Evolutionary conservation across 164 flowering plant genomes (phyloP).

Genomic region (Protea cynaroides): DNA sequence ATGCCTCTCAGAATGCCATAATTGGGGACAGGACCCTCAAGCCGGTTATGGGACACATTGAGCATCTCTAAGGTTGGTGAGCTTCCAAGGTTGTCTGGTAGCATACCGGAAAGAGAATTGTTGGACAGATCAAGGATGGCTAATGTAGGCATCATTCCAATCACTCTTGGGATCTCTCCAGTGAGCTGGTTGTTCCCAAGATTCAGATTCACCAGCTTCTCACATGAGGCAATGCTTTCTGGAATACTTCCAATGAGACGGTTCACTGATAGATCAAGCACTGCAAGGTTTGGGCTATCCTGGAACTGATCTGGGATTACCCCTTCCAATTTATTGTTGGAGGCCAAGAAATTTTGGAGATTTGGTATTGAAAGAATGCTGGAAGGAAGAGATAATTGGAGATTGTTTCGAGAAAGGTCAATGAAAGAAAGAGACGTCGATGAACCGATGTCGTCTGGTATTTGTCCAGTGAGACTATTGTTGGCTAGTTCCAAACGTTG

Average conservation of each 20-base stretch:
- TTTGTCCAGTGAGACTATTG: constrained; percentile 64
- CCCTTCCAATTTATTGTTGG: constrained; percentile 59
- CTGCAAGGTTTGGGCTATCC: constrained; percentile 72
- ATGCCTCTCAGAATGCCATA: constrained; percentile 71
- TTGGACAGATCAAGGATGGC: constrained; percentile 84
- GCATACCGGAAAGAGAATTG: constrained; percentile 62
- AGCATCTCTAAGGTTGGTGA: constrained; percentile 78
- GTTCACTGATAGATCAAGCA: constrained; percentile 82
- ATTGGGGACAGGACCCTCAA: constrained; percentile 69
- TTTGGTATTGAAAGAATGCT: constrained; percentile 63
- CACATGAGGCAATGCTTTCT: constrained; percentile 67
- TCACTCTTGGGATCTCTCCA: constrained; percentile 61
- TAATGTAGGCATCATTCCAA: constrained; percentile 69
- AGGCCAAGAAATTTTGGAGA: constrained; percentile 66
- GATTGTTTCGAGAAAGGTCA: constrained; percentile 67
- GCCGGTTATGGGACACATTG: constrained; percentile 73
- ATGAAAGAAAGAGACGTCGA: constrained; percentile 76
- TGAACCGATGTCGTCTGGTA: constrained; percentile 64
- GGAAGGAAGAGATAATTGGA: constrained; percentile 68
- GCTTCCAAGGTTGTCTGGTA: constrained; percentile 66
- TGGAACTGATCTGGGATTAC: constrained; percentile 79
- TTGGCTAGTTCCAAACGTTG: constrained; percentile 77
- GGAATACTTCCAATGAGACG: constrained; percentile 73
- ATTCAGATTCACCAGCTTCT: constrained; percentile 63
- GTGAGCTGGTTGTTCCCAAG: constrained; percentile 57